Evolutionary conservation across 768 basidiomycete species (phyloP).

Genomic region (Suillus decipiens): DNA sequence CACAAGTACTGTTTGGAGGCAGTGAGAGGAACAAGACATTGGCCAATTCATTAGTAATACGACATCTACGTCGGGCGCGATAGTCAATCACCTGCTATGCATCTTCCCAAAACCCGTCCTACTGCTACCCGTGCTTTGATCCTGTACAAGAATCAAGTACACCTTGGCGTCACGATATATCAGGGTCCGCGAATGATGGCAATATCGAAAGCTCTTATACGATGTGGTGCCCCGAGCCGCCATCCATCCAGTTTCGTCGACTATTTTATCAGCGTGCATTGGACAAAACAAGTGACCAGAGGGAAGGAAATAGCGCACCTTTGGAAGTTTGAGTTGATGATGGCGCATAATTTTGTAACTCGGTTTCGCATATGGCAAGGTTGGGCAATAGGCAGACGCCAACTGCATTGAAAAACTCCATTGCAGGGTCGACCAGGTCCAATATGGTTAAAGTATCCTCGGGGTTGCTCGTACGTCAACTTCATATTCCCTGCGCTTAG

Average conservation of each 20-base stretch:
- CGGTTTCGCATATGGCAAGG: not conserved
- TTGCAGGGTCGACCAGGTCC: not conserved
- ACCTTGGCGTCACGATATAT: not conserved
- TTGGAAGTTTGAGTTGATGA: not conserved
- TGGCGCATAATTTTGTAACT: not conserved
- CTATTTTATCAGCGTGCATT: not conserved
- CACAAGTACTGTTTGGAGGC: not conserved
- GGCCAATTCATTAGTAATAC: not conserved
- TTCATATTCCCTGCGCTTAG: not conserved
- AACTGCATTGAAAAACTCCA: not conserved
- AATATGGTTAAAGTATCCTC: not conserved
- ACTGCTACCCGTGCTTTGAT: not conserved
- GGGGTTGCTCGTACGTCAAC: not conserved
- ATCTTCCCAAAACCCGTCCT: not conserved
- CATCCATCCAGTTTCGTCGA: not conserved
- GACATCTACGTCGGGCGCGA: not conserved
- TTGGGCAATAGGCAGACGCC: too few species aligned
- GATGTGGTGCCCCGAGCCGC: not conserved
- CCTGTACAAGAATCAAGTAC: not conserved
- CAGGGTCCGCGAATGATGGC: not conserved
- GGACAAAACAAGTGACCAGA: not conserved
- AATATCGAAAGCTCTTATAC: not conserved
- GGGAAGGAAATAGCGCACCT: not conserved
- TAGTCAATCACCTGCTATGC: not conserved
- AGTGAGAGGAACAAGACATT: not conserved